Percentiles rank a stretch among this genome's conserved stretches.
Conservation (phyloP, 768 basidiomycete genomes). For the Xerocomus spinulosus region DNA sequence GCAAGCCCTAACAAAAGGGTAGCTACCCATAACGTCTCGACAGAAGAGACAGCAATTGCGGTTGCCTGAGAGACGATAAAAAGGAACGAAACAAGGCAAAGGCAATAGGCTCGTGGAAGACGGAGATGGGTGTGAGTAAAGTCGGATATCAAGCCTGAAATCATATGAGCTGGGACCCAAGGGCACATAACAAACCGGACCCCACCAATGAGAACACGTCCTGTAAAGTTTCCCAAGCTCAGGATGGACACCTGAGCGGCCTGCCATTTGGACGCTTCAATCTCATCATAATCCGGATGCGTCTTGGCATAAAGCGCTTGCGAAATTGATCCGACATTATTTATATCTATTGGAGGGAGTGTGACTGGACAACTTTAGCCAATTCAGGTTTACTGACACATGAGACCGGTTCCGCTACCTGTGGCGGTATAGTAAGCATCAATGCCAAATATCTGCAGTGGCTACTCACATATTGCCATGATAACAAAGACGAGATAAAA, state of each 20-base stretch:
- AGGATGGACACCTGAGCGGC: slow-evolving; percentile 79
- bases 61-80: slow-evolving; percentile 72
- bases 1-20: slow-evolving; percentile 38
- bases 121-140: slow-evolving; percentile 50
- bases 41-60: slow-evolving; percentile 50
- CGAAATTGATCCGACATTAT: slow-evolving; percentile 80
- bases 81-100: slow-evolving; percentile 59
- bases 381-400: slow-evolving; percentile 47
- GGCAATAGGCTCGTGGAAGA: slow-evolving; percentile 63
- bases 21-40: slow-evolving; percentile 59
- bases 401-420: slow-evolving; percentile 73
- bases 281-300: slow-evolving; percentile 59
- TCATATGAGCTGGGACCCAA: not conserved
- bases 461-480: slow-evolving; percentile 49
- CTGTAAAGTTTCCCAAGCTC: slow-evolving; percentile 76
- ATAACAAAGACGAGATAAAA: slow-evolving; percentile 63
- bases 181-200: not conserved
- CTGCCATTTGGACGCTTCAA: slow-evolving; percentile 70
- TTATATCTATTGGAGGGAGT: slow-evolving; percentile 53
- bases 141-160: slow-evolving; percentile 65
- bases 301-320: slow-evolving; percentile 62
- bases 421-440: not conserved
- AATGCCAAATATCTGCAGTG: not conserved
- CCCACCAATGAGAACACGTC: slow-evolving; percentile 71
- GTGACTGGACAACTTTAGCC: not conserved